These are phyloP conservation scores for Brettanomyces sp. DNA, from an alignment of 805 yeast genomes.

Conservation along the genomic window DNA sequence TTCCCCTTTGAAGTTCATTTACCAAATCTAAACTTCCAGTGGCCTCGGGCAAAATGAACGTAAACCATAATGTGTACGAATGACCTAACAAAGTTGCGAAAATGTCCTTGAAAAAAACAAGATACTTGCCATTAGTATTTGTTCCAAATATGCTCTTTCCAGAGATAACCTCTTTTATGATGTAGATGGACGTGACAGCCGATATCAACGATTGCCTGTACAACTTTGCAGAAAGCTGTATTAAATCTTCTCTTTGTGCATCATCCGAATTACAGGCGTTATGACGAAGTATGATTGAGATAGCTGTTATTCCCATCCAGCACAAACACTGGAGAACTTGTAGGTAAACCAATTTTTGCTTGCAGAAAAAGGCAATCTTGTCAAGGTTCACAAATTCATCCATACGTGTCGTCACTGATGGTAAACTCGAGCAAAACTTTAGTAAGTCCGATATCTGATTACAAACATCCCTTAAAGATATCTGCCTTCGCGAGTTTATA, in stretches of 20 bases:
- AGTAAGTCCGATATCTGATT: not conserved
- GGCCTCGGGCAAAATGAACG: not conserved
- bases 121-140: not conserved
- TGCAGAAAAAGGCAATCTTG: not conserved
- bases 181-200: constrained; percentile 5
- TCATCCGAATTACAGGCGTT: not conserved
- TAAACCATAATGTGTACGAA: not conserved
- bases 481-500: not conserved
- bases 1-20: not conserved
- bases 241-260: not conserved
- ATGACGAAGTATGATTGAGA: not conserved
- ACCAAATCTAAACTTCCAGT: not conserved
- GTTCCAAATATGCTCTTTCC: not conserved
- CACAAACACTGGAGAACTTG: not conserved
- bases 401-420: not conserved
- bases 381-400: not conserved
- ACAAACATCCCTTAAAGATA: not conserved
- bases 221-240: not conserved
- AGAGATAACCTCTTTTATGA: constrained; percentile 1
- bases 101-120: not conserved
- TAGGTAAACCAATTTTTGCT: not conserved
- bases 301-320: not conserved
- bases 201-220: not conserved
- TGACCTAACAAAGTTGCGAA: not conserved
- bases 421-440: not conserved